Conservation (phyloP, 345 rosid species). For the Mallotus nudiflorus region DNA sequence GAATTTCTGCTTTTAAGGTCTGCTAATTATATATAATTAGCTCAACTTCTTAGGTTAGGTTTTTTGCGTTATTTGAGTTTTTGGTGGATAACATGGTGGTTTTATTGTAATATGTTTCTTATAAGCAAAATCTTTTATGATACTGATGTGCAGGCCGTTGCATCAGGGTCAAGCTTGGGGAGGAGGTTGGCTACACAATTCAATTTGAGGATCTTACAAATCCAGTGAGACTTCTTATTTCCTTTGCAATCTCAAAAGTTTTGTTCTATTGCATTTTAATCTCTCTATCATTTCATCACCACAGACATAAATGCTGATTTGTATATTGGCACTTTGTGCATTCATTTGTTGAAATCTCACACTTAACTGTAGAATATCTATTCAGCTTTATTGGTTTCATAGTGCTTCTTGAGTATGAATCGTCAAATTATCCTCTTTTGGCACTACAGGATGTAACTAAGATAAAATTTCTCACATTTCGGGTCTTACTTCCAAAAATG, state of each 20-base stretch:
- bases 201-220: constrained; percentile 85
- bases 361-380: not conserved
- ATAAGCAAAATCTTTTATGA: constrained; percentile 12
- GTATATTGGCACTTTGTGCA: not conserved
- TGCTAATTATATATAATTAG: not conserved
- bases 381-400: constrained; percentile 7
- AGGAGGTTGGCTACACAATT: constrained; percentile 92
- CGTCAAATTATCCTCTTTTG: constrained; percentile 31
- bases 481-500: constrained; percentile 91
- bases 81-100: not conserved
- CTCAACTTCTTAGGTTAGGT: not conserved
- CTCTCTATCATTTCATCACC: constrained; percentile 4
- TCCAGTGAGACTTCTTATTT: constrained; percentile 48
- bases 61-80: not conserved
- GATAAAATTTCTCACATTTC: constrained; percentile 92
- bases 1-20: not conserved
- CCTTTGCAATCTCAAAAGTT: not conserved
- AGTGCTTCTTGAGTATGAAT: not conserved
- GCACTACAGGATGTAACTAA: constrained; percentile 64
- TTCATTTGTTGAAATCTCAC: not conserved
- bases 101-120: constrained; percentile 7
- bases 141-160: constrained; percentile 62
- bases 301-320: too few species aligned
- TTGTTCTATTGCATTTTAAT: not conserved
- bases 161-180: constrained; percentile 89